phyloP scores from a whole-genome alignment of 163 green algal species.

The Chlamydomonas reinhardtii region DNA sequence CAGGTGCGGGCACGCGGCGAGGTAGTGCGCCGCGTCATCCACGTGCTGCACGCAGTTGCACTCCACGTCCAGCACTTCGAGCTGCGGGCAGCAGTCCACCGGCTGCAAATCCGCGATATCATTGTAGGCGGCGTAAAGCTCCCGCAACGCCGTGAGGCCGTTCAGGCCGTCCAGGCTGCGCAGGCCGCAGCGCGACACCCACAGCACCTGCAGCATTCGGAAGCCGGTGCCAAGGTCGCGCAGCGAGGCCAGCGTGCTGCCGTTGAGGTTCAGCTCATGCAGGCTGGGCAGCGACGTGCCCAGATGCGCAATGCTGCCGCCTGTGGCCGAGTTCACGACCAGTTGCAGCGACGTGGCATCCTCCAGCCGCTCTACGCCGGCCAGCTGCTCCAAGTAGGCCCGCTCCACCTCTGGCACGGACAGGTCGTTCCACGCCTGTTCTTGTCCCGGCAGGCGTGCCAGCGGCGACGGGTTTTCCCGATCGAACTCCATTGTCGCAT shows the following conservation, averaged over 20 bases:
- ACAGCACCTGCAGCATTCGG: slow-evolving; percentile 57
- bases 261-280: slow-evolving; percentile 63
- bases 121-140: slow-evolving; percentile 65
- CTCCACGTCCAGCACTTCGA: slow-evolving; percentile 66
- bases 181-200: slow-evolving; percentile 62
- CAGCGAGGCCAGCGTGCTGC: slow-evolving; percentile 53
- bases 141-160: slow-evolving; percentile 51
- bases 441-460: not conserved
- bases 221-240: slow-evolving; percentile 66
- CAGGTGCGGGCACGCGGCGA: slow-evolving; percentile 49
- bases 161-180: slow-evolving; percentile 48
- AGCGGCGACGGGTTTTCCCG: slow-evolving; percentile 40
- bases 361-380: slow-evolving; percentile 55
- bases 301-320: slow-evolving; percentile 57
- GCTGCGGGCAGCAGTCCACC: slow-evolving; percentile 54
- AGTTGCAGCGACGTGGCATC: slow-evolving; percentile 53
- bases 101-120: slow-evolving; percentile 58
- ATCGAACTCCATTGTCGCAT: slow-evolving; percentile 40
- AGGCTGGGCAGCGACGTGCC: slow-evolving; percentile 58
- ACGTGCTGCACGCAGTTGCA: slow-evolving; percentile 58
- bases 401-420: slow-evolving; percentile 20
- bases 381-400: slow-evolving; percentile 53
- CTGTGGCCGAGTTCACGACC: slow-evolving; percentile 41
- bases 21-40: slow-evolving; percentile 28
- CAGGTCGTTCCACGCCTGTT: slow-evolving; percentile 1